These are phyloP conservation scores for Lojkania enalia DNA, from an alignment of 2,329 filamentous ascomycete species.

Conservation along the genomic window DNA sequence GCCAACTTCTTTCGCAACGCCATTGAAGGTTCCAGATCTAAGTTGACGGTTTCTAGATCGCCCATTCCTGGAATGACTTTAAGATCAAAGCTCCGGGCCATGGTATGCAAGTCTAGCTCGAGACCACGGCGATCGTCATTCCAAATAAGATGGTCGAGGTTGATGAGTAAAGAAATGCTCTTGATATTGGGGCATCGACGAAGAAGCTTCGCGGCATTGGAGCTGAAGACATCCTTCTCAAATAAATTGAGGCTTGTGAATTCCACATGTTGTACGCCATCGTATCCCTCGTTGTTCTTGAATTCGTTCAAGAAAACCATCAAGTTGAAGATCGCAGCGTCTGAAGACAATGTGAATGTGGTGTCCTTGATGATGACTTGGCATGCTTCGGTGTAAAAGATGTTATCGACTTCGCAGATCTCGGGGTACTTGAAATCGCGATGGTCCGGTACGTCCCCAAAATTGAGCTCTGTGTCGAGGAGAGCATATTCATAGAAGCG, in stretches of 20 bases:
- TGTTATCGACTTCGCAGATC: not conserved
- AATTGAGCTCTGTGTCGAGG: not conserved
- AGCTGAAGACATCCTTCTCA: conserved; percentile 3
- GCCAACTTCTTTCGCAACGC: conserved; percentile 6
- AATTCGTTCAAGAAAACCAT: conserved; percentile 9
- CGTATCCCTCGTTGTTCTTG: conserved; percentile 1
- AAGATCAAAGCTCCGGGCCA: conserved; percentile 7
- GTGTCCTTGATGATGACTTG: not conserved
- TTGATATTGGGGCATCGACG: conserved; percentile 7
- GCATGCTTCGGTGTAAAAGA: conserved; percentile 1
- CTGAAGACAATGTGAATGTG: not conserved
- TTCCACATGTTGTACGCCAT: conserved; percentile 3
- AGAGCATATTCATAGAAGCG: not conserved
- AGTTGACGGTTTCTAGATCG: conserved; percentile 1
- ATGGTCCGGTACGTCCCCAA: not conserved
- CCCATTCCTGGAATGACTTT: not conserved
- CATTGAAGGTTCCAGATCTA: conserved; percentile 11
- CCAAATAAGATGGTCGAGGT: conserved; percentile 8
- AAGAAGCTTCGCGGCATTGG: conserved; percentile 4
- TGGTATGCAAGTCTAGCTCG: conserved; percentile 2
- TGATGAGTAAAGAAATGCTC: conserved; percentile 3
- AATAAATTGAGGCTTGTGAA: conserved; percentile 7
- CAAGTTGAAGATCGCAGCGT: conserved; percentile 1
- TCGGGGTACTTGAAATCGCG: conserved; percentile 1
- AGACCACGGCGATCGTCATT: not conserved